A percentile compares a stretch with the other conserved stretches of the same genome.
Conservation (phyloP, 2,329 filamentous ascomycete species). For the Sclerotinia nivalis region DNA sequence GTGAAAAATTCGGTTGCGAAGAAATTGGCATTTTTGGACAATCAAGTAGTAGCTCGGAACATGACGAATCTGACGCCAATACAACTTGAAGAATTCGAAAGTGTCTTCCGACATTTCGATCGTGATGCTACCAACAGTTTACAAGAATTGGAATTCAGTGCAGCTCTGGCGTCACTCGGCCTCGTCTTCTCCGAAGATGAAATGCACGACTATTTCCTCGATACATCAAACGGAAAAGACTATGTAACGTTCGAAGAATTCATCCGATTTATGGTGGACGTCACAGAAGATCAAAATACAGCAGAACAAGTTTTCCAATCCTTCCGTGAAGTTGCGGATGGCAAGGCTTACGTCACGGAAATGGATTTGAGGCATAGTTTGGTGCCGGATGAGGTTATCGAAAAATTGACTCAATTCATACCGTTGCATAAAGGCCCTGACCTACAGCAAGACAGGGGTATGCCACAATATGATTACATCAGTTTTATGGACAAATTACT, state of each 20-base stretch:
- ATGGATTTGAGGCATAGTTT: slow-evolving; percentile 93
- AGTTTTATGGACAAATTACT: slow-evolving; percentile 93
- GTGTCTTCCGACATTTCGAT: slow-evolving; percentile 97
- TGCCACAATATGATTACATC: slow-evolving; percentile 94
- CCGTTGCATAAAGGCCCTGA: slow-evolving; percentile 82
- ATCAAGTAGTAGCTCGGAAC: slow-evolving; percentile 95
- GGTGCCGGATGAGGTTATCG: slow-evolving; percentile 95
- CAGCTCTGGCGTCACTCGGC: slow-evolving; percentile 89
- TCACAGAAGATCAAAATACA: slow-evolving; percentile 98
- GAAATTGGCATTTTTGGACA: slow-evolving; percentile 94
- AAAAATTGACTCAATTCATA: slow-evolving; percentile 85
- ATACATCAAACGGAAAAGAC: slow-evolving; percentile 76
- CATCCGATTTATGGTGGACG: slow-evolving; percentile 98
- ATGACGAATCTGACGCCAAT: slow-evolving; percentile 99
- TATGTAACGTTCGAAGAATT: slow-evolving; percentile 97
- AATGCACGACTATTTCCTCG: slow-evolving; percentile 93
- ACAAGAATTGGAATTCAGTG: slow-evolving; percentile 92
- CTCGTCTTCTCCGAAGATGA: slow-evolving; percentile 96
- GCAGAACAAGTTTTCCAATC: slow-evolving; percentile 98
- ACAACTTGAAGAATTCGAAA: slow-evolving; percentile 97
- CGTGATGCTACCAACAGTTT: slow-evolving; percentile 87
- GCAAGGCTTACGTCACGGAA: slow-evolving; percentile 98
- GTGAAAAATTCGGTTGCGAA: slow-evolving; percentile 92
- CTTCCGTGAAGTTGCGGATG: slow-evolving; percentile 95
- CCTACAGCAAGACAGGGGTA: slow-evolving; percentile 77